These are phyloP conservation scores for Cynara cardunculus DNA, from an alignment of 129 eudicot genomes.

Conservation along the genomic window DNA sequence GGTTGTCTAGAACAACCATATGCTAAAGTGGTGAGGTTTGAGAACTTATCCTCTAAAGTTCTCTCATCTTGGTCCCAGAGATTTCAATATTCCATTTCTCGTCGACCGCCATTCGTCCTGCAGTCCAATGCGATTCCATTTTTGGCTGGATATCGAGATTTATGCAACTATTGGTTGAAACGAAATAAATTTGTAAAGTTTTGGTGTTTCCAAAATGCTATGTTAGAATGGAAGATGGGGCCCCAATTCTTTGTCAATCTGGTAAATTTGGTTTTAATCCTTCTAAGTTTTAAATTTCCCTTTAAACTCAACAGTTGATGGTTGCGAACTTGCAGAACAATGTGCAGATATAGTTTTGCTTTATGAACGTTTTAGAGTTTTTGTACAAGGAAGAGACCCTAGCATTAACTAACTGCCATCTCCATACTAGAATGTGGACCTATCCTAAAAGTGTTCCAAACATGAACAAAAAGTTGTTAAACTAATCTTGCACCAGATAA, in stretches of 20 bases:
- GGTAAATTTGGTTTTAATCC: neutral
- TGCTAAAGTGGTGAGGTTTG: neutral
- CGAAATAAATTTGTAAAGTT: too few species aligned
- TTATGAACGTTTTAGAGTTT: neutral
- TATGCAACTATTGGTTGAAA: too few species aligned
- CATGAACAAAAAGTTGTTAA: neutral
- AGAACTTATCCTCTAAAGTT: neutral
- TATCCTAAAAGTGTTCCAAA: neutral
- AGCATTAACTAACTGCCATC: neutral
- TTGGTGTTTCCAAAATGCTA: too few species aligned
- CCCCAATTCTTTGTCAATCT: neutral
- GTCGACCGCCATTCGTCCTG: neutral
- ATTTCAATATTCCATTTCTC: neutral
- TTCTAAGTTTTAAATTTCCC: too few species aligned
- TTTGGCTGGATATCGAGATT: too few species aligned
- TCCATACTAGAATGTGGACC: too few species aligned
- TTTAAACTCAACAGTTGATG: neutral
- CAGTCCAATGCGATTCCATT: neutral
- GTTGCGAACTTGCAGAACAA: neutral
- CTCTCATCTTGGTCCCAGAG: neutral
- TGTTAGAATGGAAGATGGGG: neutral
- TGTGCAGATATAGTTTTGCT: neutral
- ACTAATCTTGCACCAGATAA: neutral
- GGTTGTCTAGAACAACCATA: neutral
- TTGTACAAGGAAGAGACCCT: neutral